Base-by-base conservation (phyloP, 2,329 filamentous ascomycete genomes). In the Pestalotiopsis fici region DNA sequence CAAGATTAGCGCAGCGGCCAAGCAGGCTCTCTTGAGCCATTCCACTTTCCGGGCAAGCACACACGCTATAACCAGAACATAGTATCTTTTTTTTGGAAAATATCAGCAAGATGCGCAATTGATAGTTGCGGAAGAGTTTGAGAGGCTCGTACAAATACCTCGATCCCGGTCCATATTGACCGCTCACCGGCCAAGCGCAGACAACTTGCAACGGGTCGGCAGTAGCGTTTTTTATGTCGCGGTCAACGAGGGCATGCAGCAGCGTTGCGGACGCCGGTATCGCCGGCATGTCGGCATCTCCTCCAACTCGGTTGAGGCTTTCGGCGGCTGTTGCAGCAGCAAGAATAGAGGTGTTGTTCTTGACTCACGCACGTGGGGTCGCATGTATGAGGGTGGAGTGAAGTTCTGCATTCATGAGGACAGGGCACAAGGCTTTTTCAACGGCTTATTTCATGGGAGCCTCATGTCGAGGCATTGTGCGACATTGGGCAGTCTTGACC, bases 101-200 rank as follows among this genome's bases (percentile, higher is more conserved):
- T n/a, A 23, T 50, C 21, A 63, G 62, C 15, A 55, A 28, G 55
- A 6, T 47, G 47, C 23, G 13, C 28, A 35, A 37, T 31, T 18
- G 23, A 28, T 31, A 6, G 11, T 21, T 50, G 3, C 12, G 25
- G 37, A 21, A 2, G 18, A 21, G 11, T 15, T 9, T 31, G 23
- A 57, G 25, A 15, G 23, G n/a, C 13, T 56, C 80, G 71, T 75
- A 82, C 80, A 82, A 67, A n/a, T 78, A 67, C 65, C 80, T 75
- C 7, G 79, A 79, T 6, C 80, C 80, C 2, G 78, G 75, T 0
- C 80, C 80, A 71, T 82, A 82, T 67, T 82, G 80, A 9, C 79
- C 80, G 3, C 79, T 81, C 3, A 82, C 75, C 4, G 80, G 79
- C 80, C 80, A 82, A n/a, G 80, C 80, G 69, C 80, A 82, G 15